Conservation (phyloP, 1,139 yeast genomes). For the Geotrichum carabidarum region DNA sequence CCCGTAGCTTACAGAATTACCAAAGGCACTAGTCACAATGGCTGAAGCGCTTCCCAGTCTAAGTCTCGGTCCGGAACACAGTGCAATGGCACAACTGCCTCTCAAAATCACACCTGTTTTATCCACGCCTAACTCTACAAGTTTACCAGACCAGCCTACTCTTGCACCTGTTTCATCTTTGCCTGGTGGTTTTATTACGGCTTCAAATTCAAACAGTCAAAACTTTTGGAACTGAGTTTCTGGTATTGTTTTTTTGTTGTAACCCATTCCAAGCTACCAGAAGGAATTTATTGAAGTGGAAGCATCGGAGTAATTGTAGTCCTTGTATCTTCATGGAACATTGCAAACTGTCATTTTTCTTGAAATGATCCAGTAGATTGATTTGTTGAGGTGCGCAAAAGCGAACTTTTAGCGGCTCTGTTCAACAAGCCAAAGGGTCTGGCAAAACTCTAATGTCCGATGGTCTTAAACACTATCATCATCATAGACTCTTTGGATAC, state of each 20-base stretch:
- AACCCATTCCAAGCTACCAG: neutral
- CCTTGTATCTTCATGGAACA: neutral
- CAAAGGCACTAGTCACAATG: too few species aligned
- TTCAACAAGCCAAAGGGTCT: too few species aligned
- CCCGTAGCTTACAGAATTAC: too few species aligned
- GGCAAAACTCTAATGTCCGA: constrained; percentile 13
- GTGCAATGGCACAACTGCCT: too few species aligned
- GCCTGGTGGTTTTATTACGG: constrained; percentile 11
- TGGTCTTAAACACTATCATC: constrained; percentile 3
- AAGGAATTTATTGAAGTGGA: neutral
- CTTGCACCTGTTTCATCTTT: too few species aligned
- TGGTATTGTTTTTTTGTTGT: constrained; percentile 17
- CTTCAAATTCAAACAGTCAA: constrained; percentile 3
- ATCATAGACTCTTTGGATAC: neutral
- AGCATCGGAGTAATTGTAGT: neutral
- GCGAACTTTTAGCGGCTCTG: neutral
- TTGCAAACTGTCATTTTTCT: constrained; percentile 9
- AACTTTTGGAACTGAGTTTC: neutral
- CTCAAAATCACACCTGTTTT: too few species aligned
- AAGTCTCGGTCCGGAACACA: too few species aligned
- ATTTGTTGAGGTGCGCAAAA: neutral
- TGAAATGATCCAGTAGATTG: neutral
- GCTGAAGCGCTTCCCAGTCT: too few species aligned
- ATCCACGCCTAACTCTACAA: too few species aligned
- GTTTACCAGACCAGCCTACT: too few species aligned